Conservation (phyloP, 257 asterid genomes). For the Solanum chiquidenum region DNA sequence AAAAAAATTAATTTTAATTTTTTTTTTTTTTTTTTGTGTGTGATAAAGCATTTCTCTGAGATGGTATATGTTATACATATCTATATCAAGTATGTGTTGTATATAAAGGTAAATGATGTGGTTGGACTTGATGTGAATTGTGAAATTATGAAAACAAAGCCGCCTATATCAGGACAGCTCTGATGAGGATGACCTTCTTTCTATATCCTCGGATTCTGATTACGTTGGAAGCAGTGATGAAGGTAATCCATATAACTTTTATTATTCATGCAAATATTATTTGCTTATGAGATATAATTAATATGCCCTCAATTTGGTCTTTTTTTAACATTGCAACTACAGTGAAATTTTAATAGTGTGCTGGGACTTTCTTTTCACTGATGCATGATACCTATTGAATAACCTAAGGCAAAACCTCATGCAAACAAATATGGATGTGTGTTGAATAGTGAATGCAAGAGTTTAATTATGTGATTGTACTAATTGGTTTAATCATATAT, state of each 20-base stretch:
- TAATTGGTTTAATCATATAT: not conserved
- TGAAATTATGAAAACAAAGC: not conserved
- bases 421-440: not conserved
- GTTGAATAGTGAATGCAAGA: not conserved
- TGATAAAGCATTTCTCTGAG: not conserved
- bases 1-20: not conserved
- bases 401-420: not conserved
- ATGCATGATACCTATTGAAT: not conserved
- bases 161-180: not conserved
- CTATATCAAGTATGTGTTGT: not conserved
- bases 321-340: not conserved
- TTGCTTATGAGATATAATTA: not conserved
- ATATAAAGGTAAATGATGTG: not conserved
- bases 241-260: slow-evolving; percentile 1
- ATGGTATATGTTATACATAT: not conserved
- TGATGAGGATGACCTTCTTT: not conserved
- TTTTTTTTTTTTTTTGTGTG: not conserved
- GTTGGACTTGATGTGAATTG: not conserved
- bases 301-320: not conserved
- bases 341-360: not conserved
- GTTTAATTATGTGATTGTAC: not conserved
- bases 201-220: slow-evolving; percentile 6
- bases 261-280: not conserved
- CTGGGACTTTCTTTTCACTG: not conserved
- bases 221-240: not conserved